Percentiles rank a stretch among this genome's conserved stretches.
Conservation (phyloP, 805 yeast species). For the Grigorovia humatica region DNA sequence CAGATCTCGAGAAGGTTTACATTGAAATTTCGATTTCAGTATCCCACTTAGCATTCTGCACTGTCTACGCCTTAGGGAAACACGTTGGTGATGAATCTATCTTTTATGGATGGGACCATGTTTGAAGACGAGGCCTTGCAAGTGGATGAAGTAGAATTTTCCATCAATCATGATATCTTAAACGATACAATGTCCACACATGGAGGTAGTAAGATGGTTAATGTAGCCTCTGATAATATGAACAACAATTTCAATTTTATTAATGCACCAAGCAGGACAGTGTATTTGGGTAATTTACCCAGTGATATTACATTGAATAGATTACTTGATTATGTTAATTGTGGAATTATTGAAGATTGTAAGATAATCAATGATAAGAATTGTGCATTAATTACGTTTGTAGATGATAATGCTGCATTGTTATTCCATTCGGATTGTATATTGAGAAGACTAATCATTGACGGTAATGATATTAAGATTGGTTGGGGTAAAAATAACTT, state of each 20-base stretch:
- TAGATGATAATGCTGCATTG: conserved; percentile 80
- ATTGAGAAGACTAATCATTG: conserved; percentile 68
- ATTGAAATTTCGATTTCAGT: no score
- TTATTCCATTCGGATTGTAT: conserved; percentile 91
- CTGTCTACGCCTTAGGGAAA: no score
- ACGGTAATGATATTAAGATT: conserved; percentile 70
- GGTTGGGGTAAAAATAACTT: conserved; percentile 79
- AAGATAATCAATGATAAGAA: conserved; percentile 70
- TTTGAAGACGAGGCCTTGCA: not conserved
- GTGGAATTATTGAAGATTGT: conserved; percentile 78
- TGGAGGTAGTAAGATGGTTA: not conserved
- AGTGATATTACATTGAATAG: conserved; percentile 70
- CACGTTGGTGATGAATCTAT: not conserved
- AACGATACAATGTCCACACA: not conserved
- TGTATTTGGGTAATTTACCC: conserved; percentile 83
- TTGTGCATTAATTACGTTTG: conserved; percentile 84
- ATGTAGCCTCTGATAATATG: not conserved
- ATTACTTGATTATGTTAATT: conserved; percentile 78
- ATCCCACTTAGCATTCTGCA: no score
- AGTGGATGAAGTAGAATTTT: not conserved
- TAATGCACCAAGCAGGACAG: conserved; percentile 69
- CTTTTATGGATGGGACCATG: not conserved
- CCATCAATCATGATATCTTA: not conserved
- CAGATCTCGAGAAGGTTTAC: no score
- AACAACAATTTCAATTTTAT: conserved; percentile 21